Conservation (phyloP, 495 filamentous ascomycete genomes). For the Penicillium alfredii region DNA sequence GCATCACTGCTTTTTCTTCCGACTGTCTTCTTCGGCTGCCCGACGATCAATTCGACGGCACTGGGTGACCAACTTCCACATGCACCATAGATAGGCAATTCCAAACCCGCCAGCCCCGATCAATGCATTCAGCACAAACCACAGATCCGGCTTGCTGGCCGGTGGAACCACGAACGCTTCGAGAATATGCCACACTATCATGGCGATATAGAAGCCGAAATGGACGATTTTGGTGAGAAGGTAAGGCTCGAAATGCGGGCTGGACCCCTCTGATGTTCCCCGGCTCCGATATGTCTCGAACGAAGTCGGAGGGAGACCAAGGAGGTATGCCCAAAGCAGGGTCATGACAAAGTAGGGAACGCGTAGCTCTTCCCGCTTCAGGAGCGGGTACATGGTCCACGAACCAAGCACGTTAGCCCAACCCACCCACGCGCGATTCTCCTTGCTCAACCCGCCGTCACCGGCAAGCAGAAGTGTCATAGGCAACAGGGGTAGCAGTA, state of each 20-base stretch:
- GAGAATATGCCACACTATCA: conserved; percentile 72
- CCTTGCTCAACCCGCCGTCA: conserved; percentile 65
- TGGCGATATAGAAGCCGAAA: conserved; percentile 63
- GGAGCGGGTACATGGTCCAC: conserved; percentile 91
- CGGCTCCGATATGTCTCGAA: conserved; percentile 54
- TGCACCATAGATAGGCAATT: conserved; percentile 85
- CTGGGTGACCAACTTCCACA: conserved; percentile 62
- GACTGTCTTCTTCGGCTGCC: conserved; percentile 22
- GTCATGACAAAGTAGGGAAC: conserved; percentile 81
- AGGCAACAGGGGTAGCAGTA: conserved; percentile 82
- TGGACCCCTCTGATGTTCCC: conserved; percentile 31
- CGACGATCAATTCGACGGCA: conserved; percentile 34
- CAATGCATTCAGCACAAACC: conserved; percentile 84
- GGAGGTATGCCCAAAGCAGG: conserved; percentile 80
- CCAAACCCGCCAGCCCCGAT: conserved; percentile 80
- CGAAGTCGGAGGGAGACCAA: conserved; percentile 77
- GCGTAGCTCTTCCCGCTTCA: conserved; percentile 74
- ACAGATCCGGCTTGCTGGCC: conserved; percentile 77
- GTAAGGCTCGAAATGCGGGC: conserved; percentile 37
- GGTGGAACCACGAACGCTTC: conserved; percentile 65
- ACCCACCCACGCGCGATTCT: conserved; percentile 79
- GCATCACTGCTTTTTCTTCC: conserved; percentile 39
- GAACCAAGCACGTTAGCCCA: conserved; percentile 86
- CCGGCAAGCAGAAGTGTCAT: conserved; percentile 82
- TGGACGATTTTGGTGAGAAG: conserved; percentile 63